Evolutionary conservation across 176 grass and related monocot genomes (phyloP).

Genomic region (Lolium perenne): DNA sequence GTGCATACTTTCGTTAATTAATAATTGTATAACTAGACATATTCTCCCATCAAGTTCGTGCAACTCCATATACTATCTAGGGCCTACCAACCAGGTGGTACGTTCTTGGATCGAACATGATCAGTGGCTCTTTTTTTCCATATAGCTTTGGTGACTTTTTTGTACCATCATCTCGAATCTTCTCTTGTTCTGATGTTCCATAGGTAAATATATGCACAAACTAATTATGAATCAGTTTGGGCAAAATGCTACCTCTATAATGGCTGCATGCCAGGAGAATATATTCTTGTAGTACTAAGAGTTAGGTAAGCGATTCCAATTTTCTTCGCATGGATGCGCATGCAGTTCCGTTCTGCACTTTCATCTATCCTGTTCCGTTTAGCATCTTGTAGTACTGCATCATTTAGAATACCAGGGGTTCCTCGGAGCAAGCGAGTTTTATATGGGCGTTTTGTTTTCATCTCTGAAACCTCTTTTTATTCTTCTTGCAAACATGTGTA

Average conservation of each 20-base stretch:
- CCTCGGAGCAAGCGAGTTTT: background rate
- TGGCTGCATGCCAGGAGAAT: conserved; percentile 41
- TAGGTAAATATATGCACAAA: conserved; percentile 16
- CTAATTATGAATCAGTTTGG: conserved; percentile 25
- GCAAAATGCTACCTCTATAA: conserved; percentile 50
- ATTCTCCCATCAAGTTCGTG: conserved; percentile 36
- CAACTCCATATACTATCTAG: conserved; percentile 8
- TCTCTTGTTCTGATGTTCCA: conserved; percentile 44
- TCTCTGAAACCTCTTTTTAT: background rate
- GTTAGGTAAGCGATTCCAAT: conserved; percentile 53
- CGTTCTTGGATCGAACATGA: conserved; percentile 40
- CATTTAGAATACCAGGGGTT: background rate
- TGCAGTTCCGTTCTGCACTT: background rate
- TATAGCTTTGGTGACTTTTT: conserved; percentile 12
- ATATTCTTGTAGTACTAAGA: conserved; percentile 43
- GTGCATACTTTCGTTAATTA: background rate
- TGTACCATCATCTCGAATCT: conserved; percentile 39
- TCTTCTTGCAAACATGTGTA: no score
- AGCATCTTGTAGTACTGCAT: background rate
- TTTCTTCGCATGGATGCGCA: background rate
- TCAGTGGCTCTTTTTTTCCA: background rate
- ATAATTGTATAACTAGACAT: background rate
- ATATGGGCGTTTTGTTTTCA: background rate
- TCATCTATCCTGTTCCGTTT: background rate
- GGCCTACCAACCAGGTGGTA: conserved; percentile 23